Evolutionary conservation across 441 rosid species (phyloP), one percentile per base, ranked within the genome.

Genomic region (Isatis lusitanica): DNA sequence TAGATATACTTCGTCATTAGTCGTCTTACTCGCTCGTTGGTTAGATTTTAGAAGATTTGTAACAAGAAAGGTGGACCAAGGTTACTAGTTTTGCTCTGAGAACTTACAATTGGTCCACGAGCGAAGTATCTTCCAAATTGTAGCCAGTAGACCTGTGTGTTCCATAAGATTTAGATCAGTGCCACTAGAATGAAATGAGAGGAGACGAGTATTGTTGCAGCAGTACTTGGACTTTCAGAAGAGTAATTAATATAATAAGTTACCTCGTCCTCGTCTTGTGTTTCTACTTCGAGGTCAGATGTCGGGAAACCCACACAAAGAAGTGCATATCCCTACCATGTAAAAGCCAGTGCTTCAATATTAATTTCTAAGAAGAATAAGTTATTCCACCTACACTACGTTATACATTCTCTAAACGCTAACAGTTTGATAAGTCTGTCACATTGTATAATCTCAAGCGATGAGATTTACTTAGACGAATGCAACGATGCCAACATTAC

Each of bases 101-200:
- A 66, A 87, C 98, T 92, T 83, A 94, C 97, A 66, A 92, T 76
- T 38, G 97, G 97, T 80, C 98, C 97, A 78, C 94, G 90, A 1
- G 98, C 98, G 67, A 92, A 92, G 87, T 89, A 94, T 92, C 98
- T 89, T 87, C 98, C 97, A 71, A 94, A 94, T 63, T 94, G 98
- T 79, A 94, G 97, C 98, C 97, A 92, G 78, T 94, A 94, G n/a
- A 94, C 98, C 98, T 94, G 90, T 70, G 73, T 68, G 62, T 43
- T 63, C 26, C 68, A 74, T 3, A 50, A 6, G 51, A 53, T 63
- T 61, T 24, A 70, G 16, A 67, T 43, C 46, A 8, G 1, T 68
- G 16, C 35, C 47, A 17, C 16, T 60, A 13, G 16, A 48, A 51
- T 42, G 60, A 47, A 76, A 56, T 15, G 53, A 55, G 38, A 61